Evolutionary conservation across 2,329 filamentous ascomycete species (phyloP), one percentile per base, ranked within the genome.

Genomic region (Sporothrix mexicana): DNA sequence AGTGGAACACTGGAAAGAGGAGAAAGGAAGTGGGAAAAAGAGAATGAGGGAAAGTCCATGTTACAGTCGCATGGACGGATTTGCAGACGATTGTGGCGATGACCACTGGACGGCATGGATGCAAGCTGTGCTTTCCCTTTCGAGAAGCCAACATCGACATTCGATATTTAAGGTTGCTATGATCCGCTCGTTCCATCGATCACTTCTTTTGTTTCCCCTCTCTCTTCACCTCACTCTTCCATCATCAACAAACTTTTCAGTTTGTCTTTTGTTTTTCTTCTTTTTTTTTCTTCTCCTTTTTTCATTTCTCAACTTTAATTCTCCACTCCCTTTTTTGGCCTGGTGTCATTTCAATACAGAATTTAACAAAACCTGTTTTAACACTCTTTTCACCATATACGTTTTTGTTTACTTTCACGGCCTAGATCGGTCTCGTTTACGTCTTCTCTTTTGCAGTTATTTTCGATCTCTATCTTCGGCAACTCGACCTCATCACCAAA

Each of bases 71-170:
- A 49, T 70, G 25, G 69, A 43, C 64, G 13, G 45, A 66, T 25
- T 30, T 53, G 66, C 66, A 68, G 45, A 67, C 23, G 59, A 71
- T 66, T 66, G 70, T 66, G 70, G 70, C 70, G 70, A 71, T 71
- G 70, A 66, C 25, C 49, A 25, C 23, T 5, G 25, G 45, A 64
- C 45, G 57, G 30, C 57, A 64, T 64, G 57, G 36, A n/a, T 17
- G 13, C 41, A 41, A 2, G 36, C 45, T 36, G 15, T 15, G 41
- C 20, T 23, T 66, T 64, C 59, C 59, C 20, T 51, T 51, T 49
- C 15, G 43, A 12, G 59, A 57, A n/a, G 57, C 7, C 3, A 17
- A n/a, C 43, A 36, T 20, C 49, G 57, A 64, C 13, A 41, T 57
- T 23, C 25, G 59, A 66, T 55, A 71, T 71, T 25, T 71, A 71